These are phyloP conservation scores for Picea glauca DNA, from an alignment of 75 land plant species.

Conservation along the genomic window DNA sequence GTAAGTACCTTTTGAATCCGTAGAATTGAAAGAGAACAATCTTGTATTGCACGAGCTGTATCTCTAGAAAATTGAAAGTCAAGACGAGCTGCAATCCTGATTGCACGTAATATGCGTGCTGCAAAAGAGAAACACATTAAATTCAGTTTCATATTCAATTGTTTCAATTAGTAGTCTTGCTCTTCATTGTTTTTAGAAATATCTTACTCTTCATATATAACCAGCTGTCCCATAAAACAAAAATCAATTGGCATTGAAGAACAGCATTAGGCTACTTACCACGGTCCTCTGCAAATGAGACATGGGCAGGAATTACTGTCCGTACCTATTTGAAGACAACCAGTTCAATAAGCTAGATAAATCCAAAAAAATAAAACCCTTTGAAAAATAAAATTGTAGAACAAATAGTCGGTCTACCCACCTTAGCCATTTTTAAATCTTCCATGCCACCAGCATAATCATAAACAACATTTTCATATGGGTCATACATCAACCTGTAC, in stretches of 20 bases:
- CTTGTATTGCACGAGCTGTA: constrained; percentile 60
- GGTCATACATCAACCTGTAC: constrained; percentile 93
- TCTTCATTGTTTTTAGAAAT: neutral
- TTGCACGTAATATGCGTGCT: constrained; percentile 96
- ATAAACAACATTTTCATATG: constrained; percentile 59
- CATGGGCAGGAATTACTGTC: constrained; percentile 71
- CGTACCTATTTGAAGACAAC: constrained; percentile 46
- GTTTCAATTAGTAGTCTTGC: constrained; percentile 1
- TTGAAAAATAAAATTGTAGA: neutral
- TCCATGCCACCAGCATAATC: constrained; percentile 91
- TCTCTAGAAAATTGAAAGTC: constrained; percentile 67
- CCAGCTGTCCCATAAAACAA: neutral
- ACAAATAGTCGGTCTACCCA: constrained; percentile 28
- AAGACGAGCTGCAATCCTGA: constrained; percentile 93
- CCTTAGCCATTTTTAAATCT: constrained; percentile 78
- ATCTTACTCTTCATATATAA: neutral
- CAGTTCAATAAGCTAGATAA: constrained; percentile 1
- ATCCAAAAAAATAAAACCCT: neutral
- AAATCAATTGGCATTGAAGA: neutral
- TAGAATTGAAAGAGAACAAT: constrained; percentile 37
- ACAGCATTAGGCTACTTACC: constrained; percentile 37
- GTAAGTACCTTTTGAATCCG: constrained; percentile 66
- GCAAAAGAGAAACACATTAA: constrained; percentile 11
- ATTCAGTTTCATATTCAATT: constrained; percentile 1
- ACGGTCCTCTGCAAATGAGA: constrained; percentile 77